A percentile compares a stretch with the other conserved stretches of the same genome.
These are phyloP conservation scores for Iodosphaeria phyllophila DNA, from an alignment of 2,329 filamentous ascomycete species.

Conservation along the genomic window DNA sequence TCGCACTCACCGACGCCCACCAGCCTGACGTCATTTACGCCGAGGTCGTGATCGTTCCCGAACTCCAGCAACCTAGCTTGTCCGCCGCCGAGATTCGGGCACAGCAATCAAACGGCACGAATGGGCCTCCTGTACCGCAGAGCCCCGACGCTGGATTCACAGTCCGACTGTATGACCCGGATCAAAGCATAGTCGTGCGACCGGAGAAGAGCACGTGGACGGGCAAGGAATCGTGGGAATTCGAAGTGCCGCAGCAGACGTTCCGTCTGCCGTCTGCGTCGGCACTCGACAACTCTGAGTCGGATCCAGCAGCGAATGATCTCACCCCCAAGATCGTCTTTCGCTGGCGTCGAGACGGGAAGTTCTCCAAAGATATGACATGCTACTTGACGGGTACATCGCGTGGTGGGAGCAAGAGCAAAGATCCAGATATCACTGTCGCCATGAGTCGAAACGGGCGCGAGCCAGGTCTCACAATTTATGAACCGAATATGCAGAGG, in stretches of 20 bases:
- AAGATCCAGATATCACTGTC: slow-evolving; percentile 91
- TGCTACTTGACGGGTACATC: slow-evolving; percentile 73
- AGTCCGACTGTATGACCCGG: slow-evolving; percentile 87
- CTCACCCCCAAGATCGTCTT: slow-evolving; percentile 62
- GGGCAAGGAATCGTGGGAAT: slow-evolving; percentile 68
- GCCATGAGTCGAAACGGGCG: slow-evolving; percentile 62
- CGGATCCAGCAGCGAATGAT: slow-evolving; percentile 32
- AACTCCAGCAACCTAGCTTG: slow-evolving; percentile 69
- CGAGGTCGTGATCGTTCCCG: slow-evolving; percentile 68
- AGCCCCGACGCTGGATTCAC: slow-evolving; percentile 62
- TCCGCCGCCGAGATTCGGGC: slow-evolving; percentile 64
- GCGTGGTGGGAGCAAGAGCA: slow-evolving; percentile 55
- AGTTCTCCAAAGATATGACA: slow-evolving; percentile 70
- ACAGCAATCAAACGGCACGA: slow-evolving; percentile 47
- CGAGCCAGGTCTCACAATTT: slow-evolving; percentile 54
- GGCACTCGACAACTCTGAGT: slow-evolving; percentile 54
- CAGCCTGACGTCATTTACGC: slow-evolving; percentile 69
- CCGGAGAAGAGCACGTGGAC: slow-evolving; percentile 64
- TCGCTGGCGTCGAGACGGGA: slow-evolving; percentile 76
- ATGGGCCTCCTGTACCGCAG: slow-evolving; percentile 48
- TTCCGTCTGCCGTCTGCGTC: slow-evolving; percentile 70
- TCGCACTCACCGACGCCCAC: slow-evolving; percentile 68
- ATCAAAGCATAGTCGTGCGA: slow-evolving; percentile 58
- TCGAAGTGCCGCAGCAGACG: slow-evolving; percentile 72
- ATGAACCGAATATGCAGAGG: slow-evolving; percentile 79